These are phyloP conservation scores for Monosporozyma yasuniensis DNA, from an alignment of 805 yeast genomes.

Conservation along the genomic window DNA sequence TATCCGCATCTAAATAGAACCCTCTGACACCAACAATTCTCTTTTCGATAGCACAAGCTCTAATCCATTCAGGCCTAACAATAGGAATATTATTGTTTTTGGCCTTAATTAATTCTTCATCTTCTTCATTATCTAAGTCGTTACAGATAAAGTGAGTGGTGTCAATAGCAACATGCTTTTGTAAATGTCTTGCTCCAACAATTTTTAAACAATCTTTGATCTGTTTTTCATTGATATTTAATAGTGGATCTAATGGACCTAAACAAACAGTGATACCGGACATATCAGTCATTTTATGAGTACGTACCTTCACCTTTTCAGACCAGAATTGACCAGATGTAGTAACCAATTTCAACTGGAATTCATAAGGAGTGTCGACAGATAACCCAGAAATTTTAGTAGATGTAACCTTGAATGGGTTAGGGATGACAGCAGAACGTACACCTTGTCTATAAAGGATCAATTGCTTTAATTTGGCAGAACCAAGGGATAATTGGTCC, in stretches of 20 bases:
- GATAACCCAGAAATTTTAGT: slow-evolving; percentile 89
- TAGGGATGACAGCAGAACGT: slow-evolving; percentile 73
- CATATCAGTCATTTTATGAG: slow-evolving; percentile 94
- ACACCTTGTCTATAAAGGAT: slow-evolving; percentile 57
- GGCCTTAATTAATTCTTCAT: slow-evolving; percentile 63
- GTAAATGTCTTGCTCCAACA: slow-evolving; percentile 81
- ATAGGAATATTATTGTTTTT: slow-evolving; percentile 81
- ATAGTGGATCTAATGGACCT: slow-evolving; percentile 64
- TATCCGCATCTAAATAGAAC: slow-evolving; percentile 56
- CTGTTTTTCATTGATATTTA: slow-evolving; percentile 40
- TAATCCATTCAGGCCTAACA: slow-evolving; percentile 93
- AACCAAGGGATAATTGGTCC: slow-evolving; percentile 80
- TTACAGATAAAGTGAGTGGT: slow-evolving; percentile 84
- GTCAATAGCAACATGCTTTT: slow-evolving; percentile 66
- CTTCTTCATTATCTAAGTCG: slow-evolving; percentile 24
- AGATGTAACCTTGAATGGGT: slow-evolving; percentile 65
- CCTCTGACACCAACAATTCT: slow-evolving; percentile 89
- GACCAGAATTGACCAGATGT: slow-evolving; percentile 82
- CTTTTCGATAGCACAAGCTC: slow-evolving; percentile 84
- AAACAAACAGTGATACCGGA: slow-evolving; percentile 86
- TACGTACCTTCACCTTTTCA: slow-evolving; percentile 56
- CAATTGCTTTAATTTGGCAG: slow-evolving; percentile 68
- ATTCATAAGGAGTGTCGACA: slow-evolving; percentile 70
- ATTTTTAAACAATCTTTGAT: slow-evolving; percentile 50
- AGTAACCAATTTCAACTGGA: slow-evolving; percentile 74